Evolutionary conservation across 352 stramenopile genomes (phyloP).

Genomic region (Globisporangium ultimum): DNA sequence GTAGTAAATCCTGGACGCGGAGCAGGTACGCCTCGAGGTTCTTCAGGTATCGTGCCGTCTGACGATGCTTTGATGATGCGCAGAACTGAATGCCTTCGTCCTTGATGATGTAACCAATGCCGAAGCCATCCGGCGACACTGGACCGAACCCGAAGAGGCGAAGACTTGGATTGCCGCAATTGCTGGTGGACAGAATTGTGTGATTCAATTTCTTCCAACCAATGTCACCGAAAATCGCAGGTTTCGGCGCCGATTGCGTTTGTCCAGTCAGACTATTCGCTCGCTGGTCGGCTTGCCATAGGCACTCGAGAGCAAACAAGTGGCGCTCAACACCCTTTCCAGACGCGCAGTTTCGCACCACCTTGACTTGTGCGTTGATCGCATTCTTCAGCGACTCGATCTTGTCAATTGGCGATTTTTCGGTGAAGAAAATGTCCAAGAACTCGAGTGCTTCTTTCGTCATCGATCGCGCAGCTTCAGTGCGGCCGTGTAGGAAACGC

Average conservation of each 20-base stretch:
- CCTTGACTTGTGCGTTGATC: conserved; percentile 83
- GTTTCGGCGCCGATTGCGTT: conserved; percentile 30
- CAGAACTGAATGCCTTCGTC: conserved; percentile 91
- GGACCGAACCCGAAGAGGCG: conserved; percentile 93
- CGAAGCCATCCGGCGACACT: conserved; percentile 93
- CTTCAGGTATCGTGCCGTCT: conserved; percentile 81
- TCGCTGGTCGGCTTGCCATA: conserved; percentile 66
- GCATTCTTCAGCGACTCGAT: conserved; percentile 83
- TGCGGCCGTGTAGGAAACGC: conserved; percentile 92
- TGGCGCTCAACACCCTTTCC: conserved; percentile 94
- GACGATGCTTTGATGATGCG: conserved; percentile 75
- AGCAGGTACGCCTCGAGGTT: conserved; percentile 81
- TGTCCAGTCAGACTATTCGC: conserved; percentile 11
- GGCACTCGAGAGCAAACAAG: conserved; percentile 92
- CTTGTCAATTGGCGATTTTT: conserved; percentile 85
- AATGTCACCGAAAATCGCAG: conserved; percentile 86
- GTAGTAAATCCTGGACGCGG: conserved; percentile 70
- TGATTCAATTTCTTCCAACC: conserved; percentile 92
- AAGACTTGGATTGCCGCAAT: conserved; percentile 95
- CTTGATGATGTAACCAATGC: conserved; percentile 98
- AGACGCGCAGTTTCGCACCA: conserved; percentile 85
- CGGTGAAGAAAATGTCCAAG: conserved; percentile 85
- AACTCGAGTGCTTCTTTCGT: conserved; percentile 88
- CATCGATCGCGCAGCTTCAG: conserved; percentile 92
- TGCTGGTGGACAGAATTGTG: conserved; percentile 94